These are phyloP conservation scores for Pyrenochaeta sp. DNA, from an alignment of 2,329 filamentous ascomycete species.

Conservation along the genomic window DNA sequence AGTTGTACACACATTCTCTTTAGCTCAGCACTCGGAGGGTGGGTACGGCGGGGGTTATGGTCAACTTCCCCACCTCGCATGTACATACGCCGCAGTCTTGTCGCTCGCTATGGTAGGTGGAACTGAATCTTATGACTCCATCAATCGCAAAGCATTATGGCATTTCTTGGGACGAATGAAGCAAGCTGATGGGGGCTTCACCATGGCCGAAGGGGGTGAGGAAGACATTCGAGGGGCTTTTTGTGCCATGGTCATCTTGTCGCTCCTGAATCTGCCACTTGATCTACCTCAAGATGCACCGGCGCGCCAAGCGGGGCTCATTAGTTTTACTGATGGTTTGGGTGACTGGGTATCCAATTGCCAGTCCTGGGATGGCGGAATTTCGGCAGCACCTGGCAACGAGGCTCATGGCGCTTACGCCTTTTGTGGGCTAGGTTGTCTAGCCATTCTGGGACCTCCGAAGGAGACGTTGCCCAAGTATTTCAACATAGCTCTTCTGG, in stretches of 20 bases:
- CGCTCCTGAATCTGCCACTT: slow-evolving; percentile 82
- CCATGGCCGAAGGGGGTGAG: slow-evolving; percentile 85
- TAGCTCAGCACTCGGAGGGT: slow-evolving; percentile 82
- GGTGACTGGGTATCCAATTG: slow-evolving; percentile 83
- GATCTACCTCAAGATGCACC: slow-evolving; percentile 78
- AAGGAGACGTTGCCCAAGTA: slow-evolving; percentile 77
- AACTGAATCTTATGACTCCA: slow-evolving; percentile 73
- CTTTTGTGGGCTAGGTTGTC: slow-evolving; percentile 89
- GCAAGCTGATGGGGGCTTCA: slow-evolving; percentile 87
- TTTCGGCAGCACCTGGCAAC: slow-evolving; percentile 82
- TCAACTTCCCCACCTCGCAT: slow-evolving; percentile 86
- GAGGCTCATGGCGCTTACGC: slow-evolving; percentile 98
- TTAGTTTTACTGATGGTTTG: slow-evolving; percentile 75
- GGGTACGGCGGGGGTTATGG: slow-evolving; percentile 96
- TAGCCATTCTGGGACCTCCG: slow-evolving; percentile 85
- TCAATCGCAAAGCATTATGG: slow-evolving; percentile 89
- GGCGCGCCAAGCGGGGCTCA: slow-evolving; percentile 68
- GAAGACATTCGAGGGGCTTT: slow-evolving; percentile 94
- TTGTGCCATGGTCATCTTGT: slow-evolving; percentile 85
- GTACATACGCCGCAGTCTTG: slow-evolving; percentile 85
- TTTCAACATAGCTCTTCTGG: slow-evolving; percentile 77
- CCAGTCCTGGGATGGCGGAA: slow-evolving; percentile 96
- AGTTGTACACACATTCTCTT: slow-evolving; percentile 75
- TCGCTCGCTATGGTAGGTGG: slow-evolving; percentile 82
- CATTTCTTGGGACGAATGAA: slow-evolving; percentile 88